phyloP scores from a whole-genome alignment of 2,329 filamentous ascomycete species.

The Fusarium sterilihyphosum region DNA sequence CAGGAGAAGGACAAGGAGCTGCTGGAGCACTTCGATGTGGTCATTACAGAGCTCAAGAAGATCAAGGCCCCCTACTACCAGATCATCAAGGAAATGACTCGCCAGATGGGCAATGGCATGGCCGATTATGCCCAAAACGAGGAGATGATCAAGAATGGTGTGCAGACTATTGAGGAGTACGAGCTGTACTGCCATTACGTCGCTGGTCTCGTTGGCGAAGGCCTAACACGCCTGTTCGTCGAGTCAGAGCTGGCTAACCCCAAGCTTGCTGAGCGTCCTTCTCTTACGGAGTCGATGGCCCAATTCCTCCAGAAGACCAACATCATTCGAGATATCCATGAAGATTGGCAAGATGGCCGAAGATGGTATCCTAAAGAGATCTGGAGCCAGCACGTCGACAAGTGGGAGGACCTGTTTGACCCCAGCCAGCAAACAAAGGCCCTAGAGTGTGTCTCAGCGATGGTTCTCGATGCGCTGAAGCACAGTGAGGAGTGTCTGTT shows the following conservation, averaged over 20 bases:
- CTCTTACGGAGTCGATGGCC: slow-evolving; percentile 94
- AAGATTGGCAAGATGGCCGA: slow-evolving; percentile 87
- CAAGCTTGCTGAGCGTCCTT: slow-evolving; percentile 78
- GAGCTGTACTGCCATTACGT: slow-evolving; percentile 99
- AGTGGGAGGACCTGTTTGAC: slow-evolving; percentile 90
- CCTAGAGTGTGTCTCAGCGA: slow-evolving; percentile 87
- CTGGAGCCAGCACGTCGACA: slow-evolving; percentile 93
- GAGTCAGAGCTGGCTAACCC: slow-evolving; percentile 87
- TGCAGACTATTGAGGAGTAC: slow-evolving; percentile 87
- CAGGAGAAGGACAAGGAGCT: slow-evolving; percentile 95
- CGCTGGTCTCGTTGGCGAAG: slow-evolving; percentile 97
- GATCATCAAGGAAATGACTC: slow-evolving; percentile 92
- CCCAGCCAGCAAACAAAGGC: slow-evolving; percentile 81
- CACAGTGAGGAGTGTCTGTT: slow-evolving; percentile 95
- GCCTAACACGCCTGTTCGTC: slow-evolving; percentile 89
- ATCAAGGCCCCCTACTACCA: slow-evolving; percentile 84
- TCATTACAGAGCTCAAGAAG: slow-evolving; percentile 87
- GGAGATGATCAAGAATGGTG: slow-evolving; percentile 80
- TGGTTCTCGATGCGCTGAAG: slow-evolving; percentile 89
- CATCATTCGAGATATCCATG: slow-evolving; percentile 94
- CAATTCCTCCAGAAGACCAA: slow-evolving; percentile 98
- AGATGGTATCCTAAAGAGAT: slow-evolving; percentile 97
- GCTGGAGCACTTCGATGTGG: slow-evolving; percentile 89
- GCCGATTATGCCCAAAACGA: slow-evolving; percentile 91
- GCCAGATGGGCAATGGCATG: slow-evolving; percentile 98